phyloP scores from a whole-genome alignment of 371 early-diverging fungal species.

The Amoeboradix gromovi region DNA sequence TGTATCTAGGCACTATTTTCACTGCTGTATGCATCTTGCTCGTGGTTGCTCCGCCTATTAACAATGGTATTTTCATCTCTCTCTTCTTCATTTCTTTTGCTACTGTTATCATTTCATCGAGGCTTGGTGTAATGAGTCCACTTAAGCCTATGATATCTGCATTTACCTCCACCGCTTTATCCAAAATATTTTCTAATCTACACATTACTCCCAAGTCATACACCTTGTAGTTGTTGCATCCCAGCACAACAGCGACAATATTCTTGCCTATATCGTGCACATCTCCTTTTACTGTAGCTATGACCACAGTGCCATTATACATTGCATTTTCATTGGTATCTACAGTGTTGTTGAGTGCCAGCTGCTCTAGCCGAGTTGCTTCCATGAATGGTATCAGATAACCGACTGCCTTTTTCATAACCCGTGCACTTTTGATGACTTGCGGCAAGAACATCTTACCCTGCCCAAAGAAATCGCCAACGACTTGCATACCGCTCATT shows the following conservation, averaged over 20 bases:
- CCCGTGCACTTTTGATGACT: slow-evolving; percentile 61
- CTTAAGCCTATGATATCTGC: slow-evolving; percentile 66
- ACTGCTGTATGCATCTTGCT: slow-evolving; percentile 81
- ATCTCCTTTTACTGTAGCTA: slow-evolving; percentile 79
- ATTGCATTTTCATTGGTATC: slow-evolving; percentile 17
- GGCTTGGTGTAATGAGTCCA: slow-evolving; percentile 67
- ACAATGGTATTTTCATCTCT: slow-evolving; percentile 52
- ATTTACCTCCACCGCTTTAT: slow-evolving; percentile 46
- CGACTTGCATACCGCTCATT: slow-evolving; percentile 69
- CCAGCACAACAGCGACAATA: slow-evolving; percentile 70
- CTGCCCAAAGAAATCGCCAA: slow-evolving; percentile 67
- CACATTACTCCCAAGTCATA: slow-evolving; percentile 79
- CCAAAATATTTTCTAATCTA: slow-evolving; percentile 58
- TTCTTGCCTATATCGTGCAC: slow-evolving; percentile 37
- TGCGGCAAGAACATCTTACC: slow-evolving; percentile 90
- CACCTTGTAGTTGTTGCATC: slow-evolving; percentile 76
- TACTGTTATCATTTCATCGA: slow-evolving; percentile 79
- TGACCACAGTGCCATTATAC: slow-evolving; percentile 47
- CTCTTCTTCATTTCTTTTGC: slow-evolving; percentile 60
- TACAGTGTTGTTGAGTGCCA: slow-evolving; percentile 10
- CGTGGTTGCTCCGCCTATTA: slow-evolving; percentile 80
- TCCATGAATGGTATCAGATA: slow-evolving; percentile 73
- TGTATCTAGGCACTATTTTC: slow-evolving; percentile 61
- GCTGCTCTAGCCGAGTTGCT: slow-evolving; percentile 36
- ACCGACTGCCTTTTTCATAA: slow-evolving; percentile 79